Percentiles rank a stretch among this genome's conserved stretches.
Conservation (phyloP, 441 rosid species). For the Gossypium trilobum region DNA sequence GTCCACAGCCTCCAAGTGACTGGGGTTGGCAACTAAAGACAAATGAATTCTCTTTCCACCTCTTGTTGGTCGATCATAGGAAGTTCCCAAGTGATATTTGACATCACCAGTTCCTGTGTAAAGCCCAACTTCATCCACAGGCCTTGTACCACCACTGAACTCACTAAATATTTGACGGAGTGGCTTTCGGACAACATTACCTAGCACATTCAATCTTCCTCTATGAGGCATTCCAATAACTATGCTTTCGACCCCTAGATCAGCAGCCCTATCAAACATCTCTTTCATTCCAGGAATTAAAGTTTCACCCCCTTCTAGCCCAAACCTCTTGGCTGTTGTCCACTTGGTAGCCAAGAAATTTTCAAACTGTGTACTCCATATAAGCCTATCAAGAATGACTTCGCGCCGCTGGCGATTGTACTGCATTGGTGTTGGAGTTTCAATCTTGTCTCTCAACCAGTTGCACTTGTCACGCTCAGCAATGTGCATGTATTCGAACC, state of each 20-base stretch:
- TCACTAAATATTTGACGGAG: constrained; percentile 88
- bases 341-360: constrained; percentile 92
- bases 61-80: constrained; percentile 92
- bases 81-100: constrained; percentile 91
- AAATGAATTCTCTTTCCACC: constrained; percentile 90
- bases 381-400: constrained; percentile 82
- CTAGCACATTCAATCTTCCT: constrained; percentile 88
- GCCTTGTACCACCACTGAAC: constrained; percentile 77
- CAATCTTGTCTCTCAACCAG: constrained; percentile 94
- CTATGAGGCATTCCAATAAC: constrained; percentile 97
- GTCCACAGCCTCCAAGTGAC: constrained; percentile 96
- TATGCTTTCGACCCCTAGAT: constrained; percentile 92
- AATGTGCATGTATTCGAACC: constrained; percentile 95
- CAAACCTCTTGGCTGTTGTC: constrained; percentile 93
- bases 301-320: constrained; percentile 96
- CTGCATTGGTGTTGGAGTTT: constrained; percentile 75
- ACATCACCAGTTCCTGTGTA: constrained; percentile 98
- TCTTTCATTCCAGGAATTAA: constrained; percentile 97
- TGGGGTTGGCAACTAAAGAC: constrained; percentile 93
- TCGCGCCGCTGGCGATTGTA: constrained; percentile 78
- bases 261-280: constrained; percentile 92
- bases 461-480: constrained; percentile 80
- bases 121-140: constrained; percentile 82
- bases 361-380: constrained; percentile 91
- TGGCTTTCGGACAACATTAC: constrained; percentile 90